phyloP scores from a whole-genome alignment of 2,329 filamentous ascomycete species.

The Albifimbria verrucaria region DNA sequence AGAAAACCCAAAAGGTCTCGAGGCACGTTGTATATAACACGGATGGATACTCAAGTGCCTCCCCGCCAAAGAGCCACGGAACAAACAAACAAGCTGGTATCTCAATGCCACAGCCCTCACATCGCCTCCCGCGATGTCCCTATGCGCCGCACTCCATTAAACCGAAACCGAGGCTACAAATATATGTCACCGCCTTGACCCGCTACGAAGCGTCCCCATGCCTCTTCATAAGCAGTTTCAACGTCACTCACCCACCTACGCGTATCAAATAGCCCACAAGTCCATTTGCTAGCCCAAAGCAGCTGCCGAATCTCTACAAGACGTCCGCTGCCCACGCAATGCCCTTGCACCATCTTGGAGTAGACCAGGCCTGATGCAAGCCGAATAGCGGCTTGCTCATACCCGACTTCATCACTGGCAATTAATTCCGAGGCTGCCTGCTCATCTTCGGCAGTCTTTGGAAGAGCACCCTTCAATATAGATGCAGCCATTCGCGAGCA shows the following conservation, averaged over 20 bases:
- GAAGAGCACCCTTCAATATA: conserved; percentile 85
- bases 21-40: too few species aligned
- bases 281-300: conserved; percentile 81
- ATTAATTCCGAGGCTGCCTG: conserved; percentile 73
- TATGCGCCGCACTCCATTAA: not conserved
- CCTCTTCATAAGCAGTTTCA: conserved; percentile 82
- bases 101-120: too few species aligned
- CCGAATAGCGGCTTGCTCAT: conserved; percentile 72
- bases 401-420: conserved; percentile 72
- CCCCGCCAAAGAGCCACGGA: too few species aligned
- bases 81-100: too few species aligned
- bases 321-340: conserved; percentile 60
- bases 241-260: conserved; percentile 86
- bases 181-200: conserved; percentile 93
- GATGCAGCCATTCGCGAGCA: conserved; percentile 97
- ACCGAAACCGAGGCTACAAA: conserved; percentile 41
- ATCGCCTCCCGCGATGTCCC: too few species aligned
- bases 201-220: conserved; percentile 83
- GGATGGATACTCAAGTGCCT: too few species aligned
- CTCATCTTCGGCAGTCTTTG: conserved; percentile 64
- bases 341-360: conserved; percentile 35
- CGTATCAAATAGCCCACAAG: conserved; percentile 87
- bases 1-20: too few species aligned
- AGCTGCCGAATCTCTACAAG: conserved; percentile 76
- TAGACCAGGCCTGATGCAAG: conserved; percentile 66